Evolutionary conservation across 1,139 yeast species (phyloP), one percentile per base, ranked within the genome.

Genomic region (Magnusiomyces suaveolens): DNA sequence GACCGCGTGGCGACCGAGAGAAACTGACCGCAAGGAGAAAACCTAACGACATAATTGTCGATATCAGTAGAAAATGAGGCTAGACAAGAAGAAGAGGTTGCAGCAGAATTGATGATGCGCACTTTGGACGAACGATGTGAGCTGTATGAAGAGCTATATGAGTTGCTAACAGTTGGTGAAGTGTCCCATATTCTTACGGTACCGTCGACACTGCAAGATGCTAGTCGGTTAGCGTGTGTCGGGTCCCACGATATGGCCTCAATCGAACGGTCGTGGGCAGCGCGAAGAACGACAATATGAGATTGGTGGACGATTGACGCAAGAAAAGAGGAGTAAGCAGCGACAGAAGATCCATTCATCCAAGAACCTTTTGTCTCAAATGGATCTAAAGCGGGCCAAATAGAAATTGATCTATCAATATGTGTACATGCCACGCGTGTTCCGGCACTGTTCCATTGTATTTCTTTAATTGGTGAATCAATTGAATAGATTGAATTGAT

Each of bases 191-290:
- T 63, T 60, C 75, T 77, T 33, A 85, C 66, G 48, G 65, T 66
- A 4, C 67, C 68, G 60, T 83, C 87, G 52, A 78, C 69, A 0
- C 84, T 82, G 18, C 80, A 84, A 1, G 86, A 75, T 0, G 81
- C 86, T 57, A 86, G 72, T 26, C 76, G 69, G 47, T 70, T 72
- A 25, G 78, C 79, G 50, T 76, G 73, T 18, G 64, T 64, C 0
- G 89, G 86, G 56, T 81, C 75, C 89, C 92, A 86, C 1, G 80
- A 66, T 1, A 85, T 60, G 18, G 76, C 65, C 50, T 77, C 78
- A 1, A 81, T 79, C 1, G 79, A 69, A 56, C 71, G 72, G 1
- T 69, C 70, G 57, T 79, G 83, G 1, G 59, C 60, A 21, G 38
- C 32, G 2, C 48, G 33, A n/a, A 46, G 48, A n/a, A 46, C 38